These are phyloP conservation scores for Rhodocollybia butyracea DNA, from an alignment of 768 basidiomycete species.

Conservation along the genomic window DNA sequence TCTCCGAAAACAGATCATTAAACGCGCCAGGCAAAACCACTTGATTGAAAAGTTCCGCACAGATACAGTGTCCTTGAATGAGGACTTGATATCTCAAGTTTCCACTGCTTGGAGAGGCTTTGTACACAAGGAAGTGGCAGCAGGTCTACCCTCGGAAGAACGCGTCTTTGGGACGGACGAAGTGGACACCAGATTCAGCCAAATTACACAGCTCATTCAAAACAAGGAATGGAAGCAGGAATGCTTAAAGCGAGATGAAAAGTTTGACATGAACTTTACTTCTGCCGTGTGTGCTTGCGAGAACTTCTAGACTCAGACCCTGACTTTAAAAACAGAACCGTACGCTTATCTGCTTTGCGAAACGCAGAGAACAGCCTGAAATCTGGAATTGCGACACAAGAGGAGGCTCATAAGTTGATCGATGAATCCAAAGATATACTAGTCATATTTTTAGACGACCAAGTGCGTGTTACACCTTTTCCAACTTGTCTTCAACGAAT, in stretches of 20 bases:
- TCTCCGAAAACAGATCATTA: slow-evolving; percentile 68
- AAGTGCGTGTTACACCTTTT: slow-evolving; percentile 42
- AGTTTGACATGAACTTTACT: slow-evolving; percentile 85
- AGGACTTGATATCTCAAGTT: slow-evolving; percentile 54
- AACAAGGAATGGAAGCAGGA: slow-evolving; percentile 62
- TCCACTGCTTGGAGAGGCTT: slow-evolving; percentile 64
- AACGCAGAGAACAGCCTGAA: slow-evolving; percentile 43
- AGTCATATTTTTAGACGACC: slow-evolving; percentile 65
- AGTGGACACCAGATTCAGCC: slow-evolving; percentile 53
- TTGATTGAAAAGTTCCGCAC: slow-evolving; percentile 61
- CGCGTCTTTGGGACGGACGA: slow-evolving; percentile 42
- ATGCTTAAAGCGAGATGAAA: slow-evolving; percentile 79
- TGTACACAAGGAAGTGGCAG: slow-evolving; percentile 58
- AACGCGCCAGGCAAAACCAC: slow-evolving; percentile 81
- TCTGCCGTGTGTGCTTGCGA: slow-evolving; percentile 61
- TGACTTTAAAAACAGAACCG: slow-evolving; percentile 34
- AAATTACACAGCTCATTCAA: slow-evolving; percentile 43
- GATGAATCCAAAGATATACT: slow-evolving; percentile 77
- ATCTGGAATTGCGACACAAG: slow-evolving; percentile 35
- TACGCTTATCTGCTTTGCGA: slow-evolving; percentile 48
- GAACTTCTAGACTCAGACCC: slow-evolving; percentile 3
- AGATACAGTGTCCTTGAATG: slow-evolving; percentile 51
- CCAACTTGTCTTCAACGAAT: slow-evolving; percentile 7
- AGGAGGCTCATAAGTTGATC: slow-evolving; percentile 56
- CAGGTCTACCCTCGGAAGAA: slow-evolving; percentile 53